Evolutionary conservation across 345 rosid genomes (phyloP).

Genomic region (Reutealis trisperma): DNA sequence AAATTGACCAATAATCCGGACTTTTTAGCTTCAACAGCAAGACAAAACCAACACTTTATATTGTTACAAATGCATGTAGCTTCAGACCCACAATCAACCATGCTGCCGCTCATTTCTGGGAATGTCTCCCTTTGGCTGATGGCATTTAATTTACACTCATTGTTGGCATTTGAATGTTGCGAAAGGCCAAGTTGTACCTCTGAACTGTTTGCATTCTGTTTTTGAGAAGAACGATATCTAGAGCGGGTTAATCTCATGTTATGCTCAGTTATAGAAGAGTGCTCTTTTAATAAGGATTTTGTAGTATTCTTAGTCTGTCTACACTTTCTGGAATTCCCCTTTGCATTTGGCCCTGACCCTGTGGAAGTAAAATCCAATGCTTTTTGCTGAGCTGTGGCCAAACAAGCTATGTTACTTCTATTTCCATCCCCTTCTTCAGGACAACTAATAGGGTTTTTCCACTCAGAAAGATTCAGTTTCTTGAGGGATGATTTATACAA

Average conservation of each 20-base stretch:
- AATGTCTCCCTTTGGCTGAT: conserved; percentile 26
- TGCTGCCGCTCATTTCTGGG: conserved; percentile 32
- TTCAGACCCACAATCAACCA: conserved; percentile 26
- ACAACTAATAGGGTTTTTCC: conserved; percentile 54
- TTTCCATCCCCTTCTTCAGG: conserved; percentile 37
- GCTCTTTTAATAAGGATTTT: conserved; percentile 44
- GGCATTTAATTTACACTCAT: conserved; percentile 24
- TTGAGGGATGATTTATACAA: conserved; percentile 61
- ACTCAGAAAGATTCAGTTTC: conserved; percentile 54
- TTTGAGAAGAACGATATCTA: conserved; percentile 56
- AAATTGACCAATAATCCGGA: conserved; percentile 51
- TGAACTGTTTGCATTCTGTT: conserved; percentile 34
- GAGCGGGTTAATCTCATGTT: conserved; percentile 73
- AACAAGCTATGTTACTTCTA: conserved; percentile 12
- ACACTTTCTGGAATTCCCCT: conserved; percentile 43
- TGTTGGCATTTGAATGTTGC: conserved; percentile 29
- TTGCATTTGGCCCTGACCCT: conserved; percentile 28
- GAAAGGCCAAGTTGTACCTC: conserved; percentile 29
- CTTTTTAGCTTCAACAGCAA: conserved; percentile 41
- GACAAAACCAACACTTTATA: conserved; percentile 62
- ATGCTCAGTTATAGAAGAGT: conserved; percentile 37
- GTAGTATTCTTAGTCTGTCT: conserved; percentile 42
- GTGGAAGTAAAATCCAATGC: conserved; percentile 16
- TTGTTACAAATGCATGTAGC: conserved; percentile 57
- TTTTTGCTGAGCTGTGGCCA: conserved; percentile 16